Conservation (phyloP, 2,329 filamentous ascomycete genomes). For the Colletotrichum orchidophilum region DNA sequence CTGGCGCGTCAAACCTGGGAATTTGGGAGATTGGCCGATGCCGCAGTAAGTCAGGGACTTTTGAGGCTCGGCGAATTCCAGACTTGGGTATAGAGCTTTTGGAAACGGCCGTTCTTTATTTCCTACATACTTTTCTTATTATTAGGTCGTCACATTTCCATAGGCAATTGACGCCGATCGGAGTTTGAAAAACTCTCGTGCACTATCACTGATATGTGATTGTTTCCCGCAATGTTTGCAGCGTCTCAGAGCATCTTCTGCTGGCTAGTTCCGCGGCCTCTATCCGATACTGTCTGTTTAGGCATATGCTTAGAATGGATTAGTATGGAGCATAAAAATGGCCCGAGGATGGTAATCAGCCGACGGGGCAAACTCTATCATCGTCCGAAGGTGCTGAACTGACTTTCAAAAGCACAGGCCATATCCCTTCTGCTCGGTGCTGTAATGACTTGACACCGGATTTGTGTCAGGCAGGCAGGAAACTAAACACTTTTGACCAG, state of each 20-base stretch:
- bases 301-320: no score
- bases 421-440: constrained; percentile 7
- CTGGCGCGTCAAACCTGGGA: constrained; percentile 21
- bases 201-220: background rate
- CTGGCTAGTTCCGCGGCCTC: background rate
- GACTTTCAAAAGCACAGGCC: background rate
- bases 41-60: constrained; percentile 28
- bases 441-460: constrained; percentile 10
- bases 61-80: constrained; percentile 2
- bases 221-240: background rate
- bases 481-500: constrained; percentile 5
- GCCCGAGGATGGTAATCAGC: background rate
- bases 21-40: constrained; percentile 14
- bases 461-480: constrained; percentile 19
- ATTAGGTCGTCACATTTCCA: constrained; percentile 26
- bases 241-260: background rate
- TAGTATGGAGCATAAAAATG: background rate
- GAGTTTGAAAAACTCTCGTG: constrained; percentile 5
- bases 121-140: constrained; percentile 22
- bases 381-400: constrained; percentile 15
- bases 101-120: constrained; percentile 31
- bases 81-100: constrained; percentile 30
- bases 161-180: constrained; percentile 31
- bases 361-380: background rate
- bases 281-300: background rate